These are phyloP conservation scores for Lactarius hengduanensis DNA, from an alignment of 768 basidiomycete genomes.

Conservation along the genomic window DNA sequence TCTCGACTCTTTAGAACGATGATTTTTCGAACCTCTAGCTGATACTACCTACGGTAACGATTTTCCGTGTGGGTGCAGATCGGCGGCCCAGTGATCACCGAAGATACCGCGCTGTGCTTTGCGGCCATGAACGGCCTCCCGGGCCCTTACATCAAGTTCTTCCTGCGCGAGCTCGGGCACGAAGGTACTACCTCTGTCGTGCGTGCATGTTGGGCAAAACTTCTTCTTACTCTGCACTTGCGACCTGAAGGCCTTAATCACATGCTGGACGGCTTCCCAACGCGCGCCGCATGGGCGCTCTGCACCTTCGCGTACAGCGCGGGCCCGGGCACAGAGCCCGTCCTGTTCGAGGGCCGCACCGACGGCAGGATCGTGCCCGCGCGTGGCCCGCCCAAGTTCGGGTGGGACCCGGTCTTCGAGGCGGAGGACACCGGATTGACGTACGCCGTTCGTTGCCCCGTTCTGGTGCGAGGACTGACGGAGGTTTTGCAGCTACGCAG, in stretches of 20 bases:
- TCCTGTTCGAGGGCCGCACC: constrained; percentile 84
- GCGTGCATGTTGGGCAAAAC: too few species aligned
- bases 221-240: too few species aligned
- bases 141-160: constrained; percentile 97
- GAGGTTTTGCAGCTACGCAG: constrained; percentile 51
- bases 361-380: constrained; percentile 88
- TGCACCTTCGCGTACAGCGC: constrained; percentile 96
- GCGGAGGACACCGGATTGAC: constrained; percentile 74
- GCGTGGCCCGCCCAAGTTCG: constrained; percentile 74
- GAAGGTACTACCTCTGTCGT: constrained; percentile 48
- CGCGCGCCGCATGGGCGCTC: constrained; percentile 79
- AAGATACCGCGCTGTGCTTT: constrained; percentile 95
- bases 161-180: constrained; percentile 79
- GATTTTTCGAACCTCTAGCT: neutral
- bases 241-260: constrained; percentile 66
- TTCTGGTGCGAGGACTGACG: neutral
- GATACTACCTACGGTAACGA: neutral
- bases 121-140: constrained; percentile 88
- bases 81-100: constrained; percentile 64
- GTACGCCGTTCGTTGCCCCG: constrained; percentile 41
- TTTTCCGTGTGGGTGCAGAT: constrained; percentile 31
- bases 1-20: neutral
- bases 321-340: constrained; percentile 75
- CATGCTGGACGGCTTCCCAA: constrained; percentile 73
- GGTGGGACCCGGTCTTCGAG: constrained; percentile 90